Evolutionary conservation across 768 basidiomycete genomes (phyloP).

Genomic region (Mycena sanguinolenta): DNA sequence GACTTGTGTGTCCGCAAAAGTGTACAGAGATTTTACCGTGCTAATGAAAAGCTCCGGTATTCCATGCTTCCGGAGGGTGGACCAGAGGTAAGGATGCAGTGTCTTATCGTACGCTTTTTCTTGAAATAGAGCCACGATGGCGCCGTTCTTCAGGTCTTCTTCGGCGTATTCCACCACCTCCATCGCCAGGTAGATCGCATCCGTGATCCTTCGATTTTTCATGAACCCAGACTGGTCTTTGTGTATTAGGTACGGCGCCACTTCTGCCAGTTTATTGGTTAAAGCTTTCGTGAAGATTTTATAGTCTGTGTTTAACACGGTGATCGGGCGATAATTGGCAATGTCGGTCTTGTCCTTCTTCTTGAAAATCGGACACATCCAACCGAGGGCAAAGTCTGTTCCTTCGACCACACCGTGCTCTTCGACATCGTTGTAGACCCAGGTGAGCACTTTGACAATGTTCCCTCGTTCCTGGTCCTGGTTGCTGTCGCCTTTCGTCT

Average conservation of each 20-base stretch:
- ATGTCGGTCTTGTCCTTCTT: constrained; percentile 1
- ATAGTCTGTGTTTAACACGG: too few relatives aligned
- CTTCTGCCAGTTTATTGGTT: background rate
- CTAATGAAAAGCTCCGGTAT: too few relatives aligned
- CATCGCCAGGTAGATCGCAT: constrained; percentile 38
- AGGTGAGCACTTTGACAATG: constrained; percentile 6
- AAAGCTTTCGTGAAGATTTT: constrained; percentile 38
- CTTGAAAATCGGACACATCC: constrained; percentile 1
- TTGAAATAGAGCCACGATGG: background rate
- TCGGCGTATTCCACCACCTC: constrained; percentile 22
- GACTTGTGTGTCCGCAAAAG: constrained; percentile 37
- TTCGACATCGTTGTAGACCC: constrained; percentile 3
- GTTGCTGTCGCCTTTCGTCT: too few relatives aligned
- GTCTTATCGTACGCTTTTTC: background rate
- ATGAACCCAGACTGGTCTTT: background rate
- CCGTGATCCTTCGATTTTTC: constrained; percentile 27
- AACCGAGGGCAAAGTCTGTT: background rate
- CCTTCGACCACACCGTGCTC: background rate
- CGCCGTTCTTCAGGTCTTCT: constrained; percentile 22
- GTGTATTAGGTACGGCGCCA: background rate
- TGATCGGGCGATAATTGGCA: background rate
- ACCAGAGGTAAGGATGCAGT: background rate
- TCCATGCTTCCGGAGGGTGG: too few relatives aligned
- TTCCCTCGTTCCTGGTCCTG: background rate
- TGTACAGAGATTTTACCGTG: too few relatives aligned